phyloP scores from a whole-genome alignment of 83 land plant genomes.

The Isoetes engelmannii region DNA sequence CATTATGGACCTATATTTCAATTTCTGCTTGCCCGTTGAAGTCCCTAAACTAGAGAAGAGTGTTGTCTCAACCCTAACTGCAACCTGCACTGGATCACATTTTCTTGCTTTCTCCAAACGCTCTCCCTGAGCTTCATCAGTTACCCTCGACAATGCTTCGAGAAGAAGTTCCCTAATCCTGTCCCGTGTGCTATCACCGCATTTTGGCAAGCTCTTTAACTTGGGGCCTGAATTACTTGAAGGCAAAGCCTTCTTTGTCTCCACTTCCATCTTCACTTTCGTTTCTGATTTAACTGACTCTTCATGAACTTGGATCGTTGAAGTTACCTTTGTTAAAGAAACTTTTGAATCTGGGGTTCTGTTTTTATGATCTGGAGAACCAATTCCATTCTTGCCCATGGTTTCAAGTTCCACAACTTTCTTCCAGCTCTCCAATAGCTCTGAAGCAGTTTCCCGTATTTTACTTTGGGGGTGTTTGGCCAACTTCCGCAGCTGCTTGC shows the following conservation, averaged over 20 bases:
- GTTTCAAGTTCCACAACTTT: slow-evolving; percentile 51
- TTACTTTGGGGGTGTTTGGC: slow-evolving; percentile 60
- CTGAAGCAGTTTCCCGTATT: slow-evolving; percentile 47
- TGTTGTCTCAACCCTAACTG: slow-evolving; percentile 63
- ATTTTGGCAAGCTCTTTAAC: slow-evolving; percentile 23
- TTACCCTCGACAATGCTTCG: slow-evolving; percentile 59
- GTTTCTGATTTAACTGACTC: neutral
- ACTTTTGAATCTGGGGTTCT: slow-evolving; percentile 31
- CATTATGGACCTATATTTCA: slow-evolving; percentile 82
- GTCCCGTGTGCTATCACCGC: slow-evolving; percentile 56
- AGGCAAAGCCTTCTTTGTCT: neutral
- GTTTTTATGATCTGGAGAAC: too few relatives aligned
- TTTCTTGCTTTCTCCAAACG: slow-evolving; percentile 35
- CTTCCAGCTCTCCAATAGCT: slow-evolving; percentile 66
- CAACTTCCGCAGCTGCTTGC: slow-evolving; percentile 63
- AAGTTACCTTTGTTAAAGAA: too few relatives aligned
- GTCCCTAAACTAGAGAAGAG: slow-evolving; percentile 64
- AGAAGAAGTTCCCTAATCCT: slow-evolving; percentile 55
- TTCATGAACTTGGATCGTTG: neutral
- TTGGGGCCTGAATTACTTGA: neutral
- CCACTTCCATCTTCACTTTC: neutral
- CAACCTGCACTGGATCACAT: slow-evolving; percentile 61
- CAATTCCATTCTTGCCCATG: too few relatives aligned
- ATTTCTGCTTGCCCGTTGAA: slow-evolving; percentile 55
- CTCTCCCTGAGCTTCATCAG: slow-evolving; percentile 41